A percentile compares a stretch with the other conserved stretches of the same genome.
Evolutionary conservation across 176 grass and related monocot genomes (phyloP).

Genomic region (Oryza officinalis): DNA sequence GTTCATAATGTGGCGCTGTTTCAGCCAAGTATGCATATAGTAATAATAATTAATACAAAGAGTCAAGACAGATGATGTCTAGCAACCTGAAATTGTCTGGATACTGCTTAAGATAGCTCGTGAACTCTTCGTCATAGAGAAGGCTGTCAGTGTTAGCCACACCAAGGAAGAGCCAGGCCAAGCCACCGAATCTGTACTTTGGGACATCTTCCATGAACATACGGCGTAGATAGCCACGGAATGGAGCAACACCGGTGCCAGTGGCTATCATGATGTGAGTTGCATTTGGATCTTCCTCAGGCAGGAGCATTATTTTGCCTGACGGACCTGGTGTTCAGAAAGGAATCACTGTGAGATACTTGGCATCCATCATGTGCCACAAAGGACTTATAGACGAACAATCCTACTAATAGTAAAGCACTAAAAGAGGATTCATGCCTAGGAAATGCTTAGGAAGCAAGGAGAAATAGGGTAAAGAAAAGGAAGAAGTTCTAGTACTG

Average conservation of each 20-base stretch:
- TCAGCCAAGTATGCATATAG: background rate
- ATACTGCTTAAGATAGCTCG: conserved; percentile 62
- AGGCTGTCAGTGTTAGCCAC: conserved; percentile 89
- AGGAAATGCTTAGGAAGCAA: conserved; percentile 12
- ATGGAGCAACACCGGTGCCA: conserved; percentile 90
- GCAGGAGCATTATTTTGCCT: conserved; percentile 97
- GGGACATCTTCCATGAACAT: conserved; percentile 97
- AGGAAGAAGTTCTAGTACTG: background rate
- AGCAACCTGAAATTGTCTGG: conserved; percentile 84
- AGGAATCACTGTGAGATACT: conserved; percentile 9
- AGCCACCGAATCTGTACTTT: conserved; percentile 76
- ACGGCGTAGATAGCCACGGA: conserved; percentile 80
- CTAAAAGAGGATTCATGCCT: background rate
- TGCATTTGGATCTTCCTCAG: conserved; percentile 81
- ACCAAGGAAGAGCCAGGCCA: conserved; percentile 93
- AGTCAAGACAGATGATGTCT: background rate
- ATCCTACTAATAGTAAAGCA: background rate
- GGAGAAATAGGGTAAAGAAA: background rate
- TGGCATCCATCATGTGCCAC: conserved; percentile 4
- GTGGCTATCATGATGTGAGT: conserved; percentile 99
- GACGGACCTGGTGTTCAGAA: conserved; percentile 67
- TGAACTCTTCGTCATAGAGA: conserved; percentile 87
- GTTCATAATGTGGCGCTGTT: background rate
- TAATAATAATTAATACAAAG: background rate
- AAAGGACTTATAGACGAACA: background rate